Percentiles rank a stretch among this genome's conserved stretches.
phyloP scores from a whole-genome alignment of 2,329 filamentous ascomycete genomes.

The Colletotrichum phormii region DNA sequence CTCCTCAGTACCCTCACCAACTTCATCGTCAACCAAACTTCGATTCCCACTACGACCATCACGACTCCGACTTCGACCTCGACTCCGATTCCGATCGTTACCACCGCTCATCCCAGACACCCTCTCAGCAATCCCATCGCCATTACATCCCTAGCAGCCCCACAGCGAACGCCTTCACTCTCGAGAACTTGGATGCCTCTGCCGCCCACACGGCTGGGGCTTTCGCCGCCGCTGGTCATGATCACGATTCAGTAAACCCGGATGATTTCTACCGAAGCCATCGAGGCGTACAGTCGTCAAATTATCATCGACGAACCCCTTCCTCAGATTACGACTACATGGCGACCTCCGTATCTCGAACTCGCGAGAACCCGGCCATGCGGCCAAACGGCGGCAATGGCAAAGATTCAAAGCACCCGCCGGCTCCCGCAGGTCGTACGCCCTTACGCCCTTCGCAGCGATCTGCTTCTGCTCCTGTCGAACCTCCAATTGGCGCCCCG shows the following conservation, averaged over 20 bases:
- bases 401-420: conserved; percentile 60
- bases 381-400: conserved; percentile 65
- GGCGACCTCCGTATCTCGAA: conserved; percentile 49
- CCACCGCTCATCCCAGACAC: conserved; percentile 39
- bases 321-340: conserved; percentile 48
- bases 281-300: conserved; percentile 51
- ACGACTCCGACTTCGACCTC: conserved; percentile 44
- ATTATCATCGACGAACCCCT: conserved; percentile 41
- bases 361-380: conserved; percentile 54
- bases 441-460: conserved; percentile 58
- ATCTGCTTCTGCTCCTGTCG: conserved; percentile 68
- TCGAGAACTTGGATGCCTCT: conserved; percentile 34
- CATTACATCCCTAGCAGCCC: conserved; percentile 40
- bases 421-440: conserved; percentile 52
- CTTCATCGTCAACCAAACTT: conserved; percentile 39
- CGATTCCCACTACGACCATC: conserved; percentile 41
- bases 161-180: conserved; percentile 37
- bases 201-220: conserved; percentile 41
- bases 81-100: conserved; percentile 43
- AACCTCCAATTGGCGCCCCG: conserved; percentile 52
- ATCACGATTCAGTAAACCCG: conserved; percentile 58
- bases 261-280: conserved; percentile 68
- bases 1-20: conserved; percentile 44
- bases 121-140: conserved; percentile 36
- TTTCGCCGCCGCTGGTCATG: conserved; percentile 47